phyloP scores from a whole-genome alignment of 164 flowering plant genomes.

The Chimonanthus salicifolius region DNA sequence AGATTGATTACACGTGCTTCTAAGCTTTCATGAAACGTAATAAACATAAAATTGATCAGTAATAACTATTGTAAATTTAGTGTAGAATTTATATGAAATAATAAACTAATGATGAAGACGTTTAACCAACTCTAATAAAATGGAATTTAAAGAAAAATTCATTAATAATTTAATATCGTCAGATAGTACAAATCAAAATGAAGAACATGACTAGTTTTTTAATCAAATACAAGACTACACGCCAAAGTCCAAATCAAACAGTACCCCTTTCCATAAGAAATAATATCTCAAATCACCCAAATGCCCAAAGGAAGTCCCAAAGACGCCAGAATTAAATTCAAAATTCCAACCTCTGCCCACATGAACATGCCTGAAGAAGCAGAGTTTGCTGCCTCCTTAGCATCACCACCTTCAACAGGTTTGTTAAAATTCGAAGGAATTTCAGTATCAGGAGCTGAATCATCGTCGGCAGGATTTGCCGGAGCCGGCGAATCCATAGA shows the following conservation, averaged over 20 bases:
- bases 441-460: conserved; percentile 59
- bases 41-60: too few relatives aligned
- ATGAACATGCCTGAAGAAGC: conserved; percentile 8
- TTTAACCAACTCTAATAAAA: too few relatives aligned
- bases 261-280: neutral
- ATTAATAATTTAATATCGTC: neutral
- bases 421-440: conserved; percentile 58
- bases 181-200: too few relatives aligned
- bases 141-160: neutral
- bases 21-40: too few relatives aligned
- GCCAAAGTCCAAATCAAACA: neutral
- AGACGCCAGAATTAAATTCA: conserved; percentile 16
- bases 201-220: neutral
- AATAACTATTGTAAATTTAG: too few relatives aligned
- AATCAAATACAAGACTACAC: too few relatives aligned
- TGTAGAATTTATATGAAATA: too few relatives aligned
- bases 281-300: conserved; percentile 5
- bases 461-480: conserved; percentile 36
- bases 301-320: conserved; percentile 19
- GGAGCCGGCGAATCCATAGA: conserved; percentile 33
- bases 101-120: too few relatives aligned
- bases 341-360: conserved; percentile 13
- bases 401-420: conserved; percentile 35
- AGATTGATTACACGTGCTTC: too few relatives aligned
- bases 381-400: conserved; percentile 28